Evolutionary conservation across 2,329 filamentous ascomycete genomes (phyloP), one percentile per base, ranked within the genome.

Genomic region (Xylariomycetidae sp.): DNA sequence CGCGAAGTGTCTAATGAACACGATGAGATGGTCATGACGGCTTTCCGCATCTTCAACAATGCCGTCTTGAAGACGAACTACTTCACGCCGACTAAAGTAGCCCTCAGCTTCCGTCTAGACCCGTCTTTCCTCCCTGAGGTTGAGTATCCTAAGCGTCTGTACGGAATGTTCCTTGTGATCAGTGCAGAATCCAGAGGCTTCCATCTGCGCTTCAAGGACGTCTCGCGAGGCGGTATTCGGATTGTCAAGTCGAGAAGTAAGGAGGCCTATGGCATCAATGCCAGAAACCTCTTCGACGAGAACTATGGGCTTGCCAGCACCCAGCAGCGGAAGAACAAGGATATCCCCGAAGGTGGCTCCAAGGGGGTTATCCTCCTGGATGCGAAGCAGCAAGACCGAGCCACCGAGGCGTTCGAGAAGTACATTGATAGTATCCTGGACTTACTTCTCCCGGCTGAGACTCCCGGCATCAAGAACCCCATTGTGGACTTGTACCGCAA

Each of bases 321-420:
- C 0, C 92, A 98, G 64, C 92, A 98, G 67, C 86, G 92, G 56
- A 98, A 98, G 76, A 98, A 98, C 74, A 98, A 98, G 71, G 92
- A 98, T 54, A 98, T 98, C 32, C 92, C 92, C 3, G 92, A 98
- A 67, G 92, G 92, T 44, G 92, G 92, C 35, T 94, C 90, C 52
- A 98, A 98, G 70, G 92, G 92, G 66, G 92, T 98, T 37, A 90
- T 98, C 40, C 74, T 98, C 29, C 78, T 98, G 25, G 90, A 98
- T 60, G 79, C 86, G 43, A 82, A 89, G 58, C 88, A 95, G 63
- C 92, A 98, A 63, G 87, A 95, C 61, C 93, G 90, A 66, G 83
- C 83, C 13, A 76, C 74, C 29, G 88, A 94, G 42, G 90, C 92
- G 2, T 98, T 98, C 51, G 90, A 98, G 68, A 98, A 98, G 71